Evolutionary conservation across 192 early-diverging fungal genomes (phyloP), one percentile per base, ranked within the genome.

Genomic region (Coemansia sp.): DNA sequence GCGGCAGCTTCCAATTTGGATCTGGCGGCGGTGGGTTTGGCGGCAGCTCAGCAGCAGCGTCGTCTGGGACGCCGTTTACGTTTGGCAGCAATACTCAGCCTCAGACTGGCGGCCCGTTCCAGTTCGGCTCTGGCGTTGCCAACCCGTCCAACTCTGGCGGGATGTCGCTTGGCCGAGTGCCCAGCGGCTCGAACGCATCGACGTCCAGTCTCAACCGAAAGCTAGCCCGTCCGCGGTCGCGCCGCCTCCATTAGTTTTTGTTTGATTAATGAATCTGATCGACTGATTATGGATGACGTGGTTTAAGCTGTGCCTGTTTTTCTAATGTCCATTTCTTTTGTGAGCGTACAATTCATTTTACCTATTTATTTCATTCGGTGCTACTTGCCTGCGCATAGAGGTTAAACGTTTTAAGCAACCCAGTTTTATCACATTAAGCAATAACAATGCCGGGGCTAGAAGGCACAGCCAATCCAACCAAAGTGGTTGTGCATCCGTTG

Each of bases 401-500:
- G 31, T 31, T 7, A 7, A 31, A 31, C 31, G 7, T 55, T 49
- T 31, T 38, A 17, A 14, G 11, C 53, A 23, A 15, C 17, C 50
- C 56, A 49, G 38, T 12, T 36, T 54, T 21, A 58, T 2, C 56
- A 58, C 25, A 58, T 50, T 50, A 36, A 25, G 38, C 57, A n/a
- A n/a, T 28, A 42, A 37, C 36, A 64, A 79, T 79, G 71, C 76
- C 76, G 50, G 76, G 70, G n/a, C 71, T 79, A 5, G 76, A 79
- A 54, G 54, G 67, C 58, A 55, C 70, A 31, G 24, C 68, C 61
- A 79, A 79, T 72, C 78, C 78, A 60, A 69, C 72, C 57, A 71
- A 70, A 34, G 95, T 98, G 5, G 86, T 93, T 9, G 89, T 99
- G 34, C 97, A 99, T 71, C 97, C 97, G 71, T 85, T 99, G 24